Percentiles rank a stretch among this genome's conserved stretches.
phyloP scores from a whole-genome alignment of 345 rosid species.

The Eucalyptus victrix region DNA sequence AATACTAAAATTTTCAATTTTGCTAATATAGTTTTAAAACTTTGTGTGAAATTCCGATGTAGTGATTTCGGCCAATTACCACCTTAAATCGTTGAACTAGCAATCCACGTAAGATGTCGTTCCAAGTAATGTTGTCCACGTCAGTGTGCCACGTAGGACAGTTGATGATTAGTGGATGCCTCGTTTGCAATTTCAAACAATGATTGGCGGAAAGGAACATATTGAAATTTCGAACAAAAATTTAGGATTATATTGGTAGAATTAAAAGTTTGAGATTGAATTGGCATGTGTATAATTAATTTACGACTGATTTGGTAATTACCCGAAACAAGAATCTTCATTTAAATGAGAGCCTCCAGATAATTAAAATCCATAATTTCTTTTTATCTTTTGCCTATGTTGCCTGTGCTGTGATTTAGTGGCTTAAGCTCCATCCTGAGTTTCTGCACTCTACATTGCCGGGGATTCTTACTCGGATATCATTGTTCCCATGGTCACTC shows the following conservation, averaged over 20 bases:
- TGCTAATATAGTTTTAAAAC: no score
- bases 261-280: neutral
- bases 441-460: constrained; percentile 8
- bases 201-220: no score
- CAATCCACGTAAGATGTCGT: neutral
- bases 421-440: constrained; percentile 13
- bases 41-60: no score
- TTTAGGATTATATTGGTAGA: no score
- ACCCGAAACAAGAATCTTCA: neutral
- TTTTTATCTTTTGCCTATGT: neutral
- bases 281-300: neutral
- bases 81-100: no score
- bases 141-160: neutral
- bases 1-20: no score
- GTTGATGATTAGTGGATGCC: fast-evolving
- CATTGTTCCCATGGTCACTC: constrained; percentile 3
- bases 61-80: neutral
- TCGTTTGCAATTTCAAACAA: no score
- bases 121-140: neutral
- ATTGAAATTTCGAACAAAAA: no score
- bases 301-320: no score
- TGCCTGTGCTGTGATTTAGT: neutral
- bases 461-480: constrained; percentile 21
- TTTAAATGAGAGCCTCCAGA: neutral
- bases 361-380: neutral